Evolutionary conservation across 768 basidiomycete genomes (phyloP).

Genomic region (Phanerodontia chrysosporium): DNA sequence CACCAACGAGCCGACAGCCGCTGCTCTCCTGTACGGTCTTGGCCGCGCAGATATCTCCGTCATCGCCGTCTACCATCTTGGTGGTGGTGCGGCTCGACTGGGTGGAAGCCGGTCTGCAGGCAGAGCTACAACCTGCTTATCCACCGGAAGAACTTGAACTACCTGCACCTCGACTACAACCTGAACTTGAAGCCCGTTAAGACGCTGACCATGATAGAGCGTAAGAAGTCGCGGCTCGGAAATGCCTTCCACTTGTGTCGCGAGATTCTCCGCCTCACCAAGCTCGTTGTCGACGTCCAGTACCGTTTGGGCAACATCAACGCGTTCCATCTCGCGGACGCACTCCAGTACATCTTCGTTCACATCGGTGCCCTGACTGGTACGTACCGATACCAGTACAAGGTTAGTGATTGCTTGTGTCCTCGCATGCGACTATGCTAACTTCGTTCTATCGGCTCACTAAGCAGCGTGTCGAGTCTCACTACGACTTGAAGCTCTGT

Average conservation of each 20-base stretch:
- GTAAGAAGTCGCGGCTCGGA: slow-evolving; percentile 99
- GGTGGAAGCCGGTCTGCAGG: slow-evolving; percentile 97
- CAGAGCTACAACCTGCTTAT: slow-evolving; percentile 99
- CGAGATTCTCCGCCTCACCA: slow-evolving; percentile 95
- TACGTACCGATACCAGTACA: slow-evolving; percentile 99
- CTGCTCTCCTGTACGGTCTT: too few species aligned
- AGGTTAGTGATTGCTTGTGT: slow-evolving; percentile 45
- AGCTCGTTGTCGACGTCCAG: slow-evolving; percentile 98
- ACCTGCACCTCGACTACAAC: slow-evolving; percentile 95
- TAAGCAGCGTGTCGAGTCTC: slow-evolving; percentile 98
- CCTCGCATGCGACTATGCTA: neutral
- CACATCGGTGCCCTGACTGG: slow-evolving; percentile 98
- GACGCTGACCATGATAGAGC: slow-evolving; percentile 98
- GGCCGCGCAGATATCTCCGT: too few species aligned
- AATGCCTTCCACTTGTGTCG: slow-evolving; percentile 98
- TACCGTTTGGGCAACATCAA: slow-evolving; percentile 98
- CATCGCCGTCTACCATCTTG: too few species aligned
- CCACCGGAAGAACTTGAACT: slow-evolving; percentile 96
- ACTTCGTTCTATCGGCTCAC: slow-evolving; percentile 59
- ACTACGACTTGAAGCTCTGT: slow-evolving; percentile 94
- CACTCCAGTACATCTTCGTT: slow-evolving; percentile 94
- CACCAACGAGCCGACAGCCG: too few species aligned
- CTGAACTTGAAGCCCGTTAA: slow-evolving; percentile 98
- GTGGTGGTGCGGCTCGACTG: slow-evolving; percentile 96
- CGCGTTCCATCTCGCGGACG: slow-evolving; percentile 98